Percentiles rank a stretch among this genome's conserved stretches.
phyloP scores from a whole-genome alignment of 441 rosid genomes.

The Euphorbia corollata region DNA sequence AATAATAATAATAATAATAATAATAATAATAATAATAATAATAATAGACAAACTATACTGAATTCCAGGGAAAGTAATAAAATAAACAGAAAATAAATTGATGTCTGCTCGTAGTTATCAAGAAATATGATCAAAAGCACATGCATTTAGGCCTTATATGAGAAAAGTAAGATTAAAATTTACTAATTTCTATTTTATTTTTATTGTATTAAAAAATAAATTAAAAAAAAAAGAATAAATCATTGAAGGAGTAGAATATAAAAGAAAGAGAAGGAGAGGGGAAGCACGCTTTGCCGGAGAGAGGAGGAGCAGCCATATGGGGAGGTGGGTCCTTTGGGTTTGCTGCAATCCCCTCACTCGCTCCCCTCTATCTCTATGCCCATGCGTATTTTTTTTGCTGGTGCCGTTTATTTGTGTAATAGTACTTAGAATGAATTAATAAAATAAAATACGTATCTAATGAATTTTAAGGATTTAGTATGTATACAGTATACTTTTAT shows the following conservation, averaged over 20 bases:
- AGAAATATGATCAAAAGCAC: slow-evolving; percentile 25
- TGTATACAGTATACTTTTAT: too few species aligned
- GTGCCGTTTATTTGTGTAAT: too few species aligned
- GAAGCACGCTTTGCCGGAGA: slow-evolving; percentile 88
- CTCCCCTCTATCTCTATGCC: too few species aligned
- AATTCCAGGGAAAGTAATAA: not conserved
- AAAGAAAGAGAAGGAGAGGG: slow-evolving; percentile 19
- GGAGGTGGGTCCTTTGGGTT: slow-evolving; percentile 56
- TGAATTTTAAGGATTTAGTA: too few species aligned
- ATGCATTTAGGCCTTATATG: slow-evolving; percentile 38
- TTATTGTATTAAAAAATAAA: too few species aligned
- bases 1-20: not conserved
- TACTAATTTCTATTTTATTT: too few species aligned
- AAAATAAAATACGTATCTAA: too few species aligned
- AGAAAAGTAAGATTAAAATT: too few species aligned
- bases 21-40: not conserved
- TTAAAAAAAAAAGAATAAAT: too few species aligned
- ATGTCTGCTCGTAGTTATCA: slow-evolving; percentile 31
- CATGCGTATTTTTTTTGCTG: too few species aligned
- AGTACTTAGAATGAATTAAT: too few species aligned
- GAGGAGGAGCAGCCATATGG: slow-evolving; percentile 67
- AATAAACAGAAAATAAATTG: slow-evolving; percentile 16
- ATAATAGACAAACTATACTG: slow-evolving; percentile 8
- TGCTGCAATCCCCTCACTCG: slow-evolving; percentile 35
- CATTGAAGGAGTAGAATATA: slow-evolving; percentile 5